Conservation (phyloP, 345 rosid species). For the Aethionema arabicum region DNA sequence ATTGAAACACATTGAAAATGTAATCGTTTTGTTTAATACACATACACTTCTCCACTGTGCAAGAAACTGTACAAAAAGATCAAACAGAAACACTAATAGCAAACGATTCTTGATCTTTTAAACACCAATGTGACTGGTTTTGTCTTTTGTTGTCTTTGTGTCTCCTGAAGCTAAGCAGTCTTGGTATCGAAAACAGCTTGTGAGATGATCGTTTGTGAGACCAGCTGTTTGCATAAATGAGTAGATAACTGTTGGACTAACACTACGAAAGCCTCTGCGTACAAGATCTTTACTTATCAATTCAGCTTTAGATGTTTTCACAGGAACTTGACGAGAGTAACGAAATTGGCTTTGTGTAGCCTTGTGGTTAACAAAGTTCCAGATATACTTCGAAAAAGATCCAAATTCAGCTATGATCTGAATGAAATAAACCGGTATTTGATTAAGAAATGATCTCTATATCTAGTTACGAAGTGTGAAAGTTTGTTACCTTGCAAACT, state of each 20-base stretch:
- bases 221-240: conserved; percentile 90
- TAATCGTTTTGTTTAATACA: conserved; percentile 27
- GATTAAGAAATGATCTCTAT: neutral
- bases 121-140: conserved; percentile 17
- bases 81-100: conserved; percentile 14
- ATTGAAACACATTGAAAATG: conserved; percentile 25
- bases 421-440: conserved; percentile 1
- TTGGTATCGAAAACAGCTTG: conserved; percentile 68
- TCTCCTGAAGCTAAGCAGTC: conserved; percentile 37
- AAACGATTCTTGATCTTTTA: neutral
- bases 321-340: conserved; percentile 78
- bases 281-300: conserved; percentile 79
- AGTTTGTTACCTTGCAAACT: conserved; percentile 55
- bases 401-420: conserved; percentile 72
- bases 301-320: conserved; percentile 76
- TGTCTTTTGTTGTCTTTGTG: conserved; percentile 4
- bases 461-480: neutral
- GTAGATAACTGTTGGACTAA: conserved; percentile 78
- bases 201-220: conserved; percentile 72
- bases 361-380: conserved; percentile 77
- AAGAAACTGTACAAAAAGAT: conserved; percentile 28
- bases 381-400: conserved; percentile 75
- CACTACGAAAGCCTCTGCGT: conserved; percentile 73
- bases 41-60: conserved; percentile 24
- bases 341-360: conserved; percentile 61